Evolutionary conservation across 305 asterid genomes (phyloP), one percentile per base, ranked within the genome.

Genomic region (Nicotiana rustica): DNA sequence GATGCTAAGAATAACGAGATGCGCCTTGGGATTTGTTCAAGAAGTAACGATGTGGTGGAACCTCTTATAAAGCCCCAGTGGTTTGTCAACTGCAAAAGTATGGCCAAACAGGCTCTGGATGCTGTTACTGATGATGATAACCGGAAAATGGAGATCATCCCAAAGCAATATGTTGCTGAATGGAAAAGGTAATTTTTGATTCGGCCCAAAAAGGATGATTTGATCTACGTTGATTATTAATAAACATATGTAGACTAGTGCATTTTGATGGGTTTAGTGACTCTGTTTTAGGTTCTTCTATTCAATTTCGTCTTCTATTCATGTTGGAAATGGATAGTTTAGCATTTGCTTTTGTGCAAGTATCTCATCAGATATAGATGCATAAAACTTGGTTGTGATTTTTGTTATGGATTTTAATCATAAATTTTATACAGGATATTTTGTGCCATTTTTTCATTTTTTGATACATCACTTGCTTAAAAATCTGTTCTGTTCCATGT

Each of bases 21-120:
- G 98, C 93, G 98, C 18, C 97, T 96, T 78, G 97, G 97, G 31
- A 49, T 91, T 88, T 96, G 98, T 90, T 94, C 98, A 62, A 91
- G 98, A 89, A 93, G 90, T 87, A 92, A 86, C 25, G 99, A 96
- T 84, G 94, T 94, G 4, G 92, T 94, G 83, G 99, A 96, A 90
- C 98, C 99, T 67, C 92, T 96, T 78, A 92, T 94, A 71, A 94
- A 93, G 92, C 98, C 97, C 56, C 99, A 96, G 84, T 96, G 99
- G 99, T 96, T 93, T 83, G 93, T 90, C 82, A 90, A 86, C 84
- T 91, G 92, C 83, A 81, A 85, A 86, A 84, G 66, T 52, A 90
- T 90, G 87, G 97, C 98, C 47, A 88, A 90, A 59, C 80, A 93
- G 90, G 96, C 96, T 85, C 94, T 91, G 85, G 90, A 84, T 79